Percentiles rank a stretch among this genome's conserved stretches.
Conservation (phyloP, 306 rosid genomes). For the Chamaecrista fasciculata region DNA sequence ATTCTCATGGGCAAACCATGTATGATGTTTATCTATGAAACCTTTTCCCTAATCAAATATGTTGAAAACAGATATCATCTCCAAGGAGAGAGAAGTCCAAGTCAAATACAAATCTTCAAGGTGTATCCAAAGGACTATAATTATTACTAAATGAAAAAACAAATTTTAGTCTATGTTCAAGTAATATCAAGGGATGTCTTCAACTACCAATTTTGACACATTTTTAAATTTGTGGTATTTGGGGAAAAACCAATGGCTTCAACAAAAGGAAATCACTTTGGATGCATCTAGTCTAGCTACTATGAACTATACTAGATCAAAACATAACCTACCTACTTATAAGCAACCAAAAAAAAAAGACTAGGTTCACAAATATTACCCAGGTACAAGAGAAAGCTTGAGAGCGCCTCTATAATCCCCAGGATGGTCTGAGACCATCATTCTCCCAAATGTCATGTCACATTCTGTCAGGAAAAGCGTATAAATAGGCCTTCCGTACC, state of each 20-base stretch:
- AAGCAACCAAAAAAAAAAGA: background rate
- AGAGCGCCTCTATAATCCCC: constrained; percentile 79
- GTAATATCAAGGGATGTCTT: constrained; percentile 1
- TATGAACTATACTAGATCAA: background rate
- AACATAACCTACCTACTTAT: background rate
- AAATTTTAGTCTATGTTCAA: background rate
- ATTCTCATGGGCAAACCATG: background rate
- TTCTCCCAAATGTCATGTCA: constrained; percentile 83
- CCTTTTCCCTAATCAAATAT: background rate
- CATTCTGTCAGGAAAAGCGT: constrained; percentile 80
- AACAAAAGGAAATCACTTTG: background rate
- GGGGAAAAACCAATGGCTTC: background rate
- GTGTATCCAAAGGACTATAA: background rate
- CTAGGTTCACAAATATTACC: constrained; percentile 49
- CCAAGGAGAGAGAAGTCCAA: background rate
- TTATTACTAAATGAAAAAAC: background rate
- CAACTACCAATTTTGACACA: constrained; percentile 1
- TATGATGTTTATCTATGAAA: background rate
- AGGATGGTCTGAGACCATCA: constrained; percentile 55
- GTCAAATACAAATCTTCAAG: background rate
- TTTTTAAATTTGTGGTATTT: background rate
- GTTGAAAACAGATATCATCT: background rate
- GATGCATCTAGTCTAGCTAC: background rate
- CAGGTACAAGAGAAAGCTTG: constrained; percentile 73
- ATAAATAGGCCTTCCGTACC: constrained; percentile 86